A percentile compares a stretch with the other conserved stretches of the same genome.
These are phyloP conservation scores for Botrytis paeoniae DNA, from an alignment of 2,329 filamentous ascomycete genomes.

Conservation along the genomic window DNA sequence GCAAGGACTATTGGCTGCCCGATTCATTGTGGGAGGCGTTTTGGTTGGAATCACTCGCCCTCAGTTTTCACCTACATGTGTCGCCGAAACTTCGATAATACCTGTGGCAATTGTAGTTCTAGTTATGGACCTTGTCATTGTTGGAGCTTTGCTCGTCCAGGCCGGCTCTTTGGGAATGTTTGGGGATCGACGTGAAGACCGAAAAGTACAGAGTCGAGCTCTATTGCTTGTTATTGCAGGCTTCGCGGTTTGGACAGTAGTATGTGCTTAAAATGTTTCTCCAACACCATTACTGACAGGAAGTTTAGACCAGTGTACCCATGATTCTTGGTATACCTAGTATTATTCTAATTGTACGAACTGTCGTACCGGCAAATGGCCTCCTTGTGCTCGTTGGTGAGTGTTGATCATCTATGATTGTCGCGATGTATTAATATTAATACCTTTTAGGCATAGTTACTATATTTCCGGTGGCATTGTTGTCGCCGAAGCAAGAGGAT, in stretches of 20 bases:
- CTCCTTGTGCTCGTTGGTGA: constrained; percentile 36
- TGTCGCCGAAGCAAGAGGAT: constrained; percentile 29
- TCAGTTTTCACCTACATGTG: constrained; percentile 36
- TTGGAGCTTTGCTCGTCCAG: constrained; percentile 32
- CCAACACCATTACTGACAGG: constrained; percentile 23
- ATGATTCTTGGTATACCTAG: constrained; percentile 36
- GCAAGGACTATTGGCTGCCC: constrained; percentile 33
- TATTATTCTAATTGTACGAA: constrained; percentile 34
- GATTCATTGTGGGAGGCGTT: constrained; percentile 34
- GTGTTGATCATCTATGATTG: constrained; percentile 17
- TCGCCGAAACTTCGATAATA: constrained; percentile 34
- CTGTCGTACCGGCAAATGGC: constrained; percentile 35
- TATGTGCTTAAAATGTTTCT: constrained; percentile 22
- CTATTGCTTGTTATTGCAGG: constrained; percentile 32
- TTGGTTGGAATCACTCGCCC: constrained; percentile 37
- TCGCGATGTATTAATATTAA: not conserved
- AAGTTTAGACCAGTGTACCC: constrained; percentile 33
- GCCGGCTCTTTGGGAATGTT: constrained; percentile 30
- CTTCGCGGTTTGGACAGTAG: constrained; percentile 35
- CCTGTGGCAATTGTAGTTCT: constrained; percentile 36
- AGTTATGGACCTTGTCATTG: constrained; percentile 35
- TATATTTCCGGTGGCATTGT: constrained; percentile 30
- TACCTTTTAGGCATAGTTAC: constrained; percentile 30
- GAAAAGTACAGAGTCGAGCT: constrained; percentile 31
- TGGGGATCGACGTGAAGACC: constrained; percentile 23